These are phyloP conservation scores for Quaeritorhiza haematococci DNA, from an alignment of 371 early-diverging fungal genomes.

Conservation along the genomic window DNA sequence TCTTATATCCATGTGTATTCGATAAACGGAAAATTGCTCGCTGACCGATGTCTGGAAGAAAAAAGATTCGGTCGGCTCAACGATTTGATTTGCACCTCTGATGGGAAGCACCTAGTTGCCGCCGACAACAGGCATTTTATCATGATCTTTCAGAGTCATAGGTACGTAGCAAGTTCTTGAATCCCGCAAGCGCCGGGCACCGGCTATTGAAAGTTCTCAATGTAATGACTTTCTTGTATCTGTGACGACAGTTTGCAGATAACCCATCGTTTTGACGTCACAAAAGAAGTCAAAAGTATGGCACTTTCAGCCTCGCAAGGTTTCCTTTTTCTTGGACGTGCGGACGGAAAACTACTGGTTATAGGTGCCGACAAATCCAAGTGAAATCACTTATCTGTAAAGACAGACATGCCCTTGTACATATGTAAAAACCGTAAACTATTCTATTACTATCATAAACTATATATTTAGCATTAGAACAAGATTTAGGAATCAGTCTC, in stretches of 20 bases:
- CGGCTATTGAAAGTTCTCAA: neutral
- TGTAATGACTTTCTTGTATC: neutral
- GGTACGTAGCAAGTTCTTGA: neutral
- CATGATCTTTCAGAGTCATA: neutral
- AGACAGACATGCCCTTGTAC: too few species aligned
- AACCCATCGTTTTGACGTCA: slow-evolving; percentile 27
- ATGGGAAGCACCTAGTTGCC: slow-evolving; percentile 19
- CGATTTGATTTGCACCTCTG: slow-evolving; percentile 13
- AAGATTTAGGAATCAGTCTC: too few species aligned
- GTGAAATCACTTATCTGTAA: too few species aligned
- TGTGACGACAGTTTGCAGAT: slow-evolving; percentile 19
- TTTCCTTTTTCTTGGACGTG: slow-evolving; percentile 27
- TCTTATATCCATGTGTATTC: slow-evolving; percentile 29
- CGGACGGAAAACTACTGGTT: slow-evolving; percentile 27
- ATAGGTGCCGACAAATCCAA: slow-evolving; percentile 13
- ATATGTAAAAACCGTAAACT: too few species aligned
- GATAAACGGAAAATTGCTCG: slow-evolving; percentile 24
- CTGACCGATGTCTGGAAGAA: slow-evolving; percentile 18
- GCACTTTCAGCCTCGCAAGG: slow-evolving; percentile 18
- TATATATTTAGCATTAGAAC: too few species aligned
- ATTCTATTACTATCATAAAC: too few species aligned
- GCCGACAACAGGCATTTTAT: slow-evolving; percentile 15
- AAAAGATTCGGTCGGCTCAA: too few species aligned
- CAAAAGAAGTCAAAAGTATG: slow-evolving; percentile 13
- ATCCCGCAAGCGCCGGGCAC: neutral